Evolutionary conservation across 495 filamentous ascomycete genomes (phyloP).

Genomic region (Podospora anserina): DNA sequence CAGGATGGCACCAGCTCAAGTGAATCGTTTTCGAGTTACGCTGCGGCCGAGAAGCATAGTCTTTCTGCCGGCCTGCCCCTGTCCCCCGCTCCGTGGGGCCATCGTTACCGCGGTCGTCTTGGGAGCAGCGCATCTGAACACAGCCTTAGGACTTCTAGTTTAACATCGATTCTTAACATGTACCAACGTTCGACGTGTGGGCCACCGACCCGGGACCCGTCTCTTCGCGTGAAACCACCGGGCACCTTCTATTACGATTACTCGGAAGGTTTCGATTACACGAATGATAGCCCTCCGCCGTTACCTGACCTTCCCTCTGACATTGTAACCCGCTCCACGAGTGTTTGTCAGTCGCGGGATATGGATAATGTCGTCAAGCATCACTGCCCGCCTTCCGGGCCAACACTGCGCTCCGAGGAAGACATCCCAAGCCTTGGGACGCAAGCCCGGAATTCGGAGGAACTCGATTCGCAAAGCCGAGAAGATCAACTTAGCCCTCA

Average conservation of each 20-base stretch:
- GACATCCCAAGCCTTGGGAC: background rate
- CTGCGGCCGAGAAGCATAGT: conserved; percentile 25
- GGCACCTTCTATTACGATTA: conserved; percentile 49
- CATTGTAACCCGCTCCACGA: background rate
- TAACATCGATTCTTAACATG: conserved; percentile 43
- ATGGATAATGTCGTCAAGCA: background rate
- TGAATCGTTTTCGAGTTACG: conserved; percentile 32
- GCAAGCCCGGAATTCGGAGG: background rate
- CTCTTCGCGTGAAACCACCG: conserved; percentile 2
- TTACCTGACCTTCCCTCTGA: conserved; percentile 1
- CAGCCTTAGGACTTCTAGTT: conserved; percentile 35
- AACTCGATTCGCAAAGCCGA: background rate
- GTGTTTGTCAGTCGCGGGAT: background rate
- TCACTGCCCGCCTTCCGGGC: background rate
- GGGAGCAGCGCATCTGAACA: conserved; percentile 21
- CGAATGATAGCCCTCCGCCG: background rate
- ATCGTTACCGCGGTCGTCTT: conserved; percentile 10
- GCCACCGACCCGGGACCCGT: conserved; percentile 9
- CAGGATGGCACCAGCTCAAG: conserved; percentile 38
- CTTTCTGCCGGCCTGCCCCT: conserved; percentile 3
- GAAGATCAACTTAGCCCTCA: background rate
- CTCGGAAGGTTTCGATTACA: conserved; percentile 47
- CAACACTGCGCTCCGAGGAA: background rate
- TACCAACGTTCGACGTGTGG: conserved; percentile 32
- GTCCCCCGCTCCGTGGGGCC: conserved; percentile 5